Base-by-base conservation (phyloP, 148 eudicot species). In the Rhododendron simsii region DNA sequence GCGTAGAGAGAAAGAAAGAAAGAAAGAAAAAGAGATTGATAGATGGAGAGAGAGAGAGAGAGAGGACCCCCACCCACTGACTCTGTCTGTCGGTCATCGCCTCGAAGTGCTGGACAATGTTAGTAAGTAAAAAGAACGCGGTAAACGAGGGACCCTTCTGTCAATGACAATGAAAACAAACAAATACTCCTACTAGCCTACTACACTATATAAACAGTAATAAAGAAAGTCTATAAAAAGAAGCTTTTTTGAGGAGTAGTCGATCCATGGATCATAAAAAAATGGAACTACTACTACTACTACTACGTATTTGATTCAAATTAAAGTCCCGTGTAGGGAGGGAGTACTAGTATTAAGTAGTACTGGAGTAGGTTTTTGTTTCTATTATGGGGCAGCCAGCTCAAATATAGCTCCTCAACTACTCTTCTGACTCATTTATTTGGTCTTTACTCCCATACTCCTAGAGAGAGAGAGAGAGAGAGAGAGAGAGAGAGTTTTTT, bases 331-430 rank as follows among this genome's bases (percentile, higher is more conserved):
- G 65, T 83, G 80, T 78, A 44, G 86, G 11, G 7, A 37, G 39
- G 10, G 4, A 61, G 39, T 37, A 37, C 39, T 26, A 0, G 35
- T 33, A 83, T 41, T 83, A 83, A 83, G 71, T 83, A 61, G 3
- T 7, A 33, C 39, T 37, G 39, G 39, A 37, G 39, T 37, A 37
- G 23, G 59, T 14, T 37, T 33, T 35, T 30, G 39, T 84, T 88
- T 86, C 86, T 81, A 88, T 81, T 86, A 84, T 84, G 30, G 87
- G 89, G 86, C 80, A 86, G 84, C 87, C 37, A 37, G 39, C 39
- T 37, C 39, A 37, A 37, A 37, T 37, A 37, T 37, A 37, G 39
- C 39, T 37, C 39, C 39, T 87, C 89, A 90, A 86, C 90, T 41
- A 88, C 89, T 86, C 74, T 73, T 20, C 91, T 48, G 81, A 33